Percentiles rank a stretch among this genome's conserved stretches.
Conservation (phyloP, 768 basidiomycete genomes). For the Russula abietina region DNA sequence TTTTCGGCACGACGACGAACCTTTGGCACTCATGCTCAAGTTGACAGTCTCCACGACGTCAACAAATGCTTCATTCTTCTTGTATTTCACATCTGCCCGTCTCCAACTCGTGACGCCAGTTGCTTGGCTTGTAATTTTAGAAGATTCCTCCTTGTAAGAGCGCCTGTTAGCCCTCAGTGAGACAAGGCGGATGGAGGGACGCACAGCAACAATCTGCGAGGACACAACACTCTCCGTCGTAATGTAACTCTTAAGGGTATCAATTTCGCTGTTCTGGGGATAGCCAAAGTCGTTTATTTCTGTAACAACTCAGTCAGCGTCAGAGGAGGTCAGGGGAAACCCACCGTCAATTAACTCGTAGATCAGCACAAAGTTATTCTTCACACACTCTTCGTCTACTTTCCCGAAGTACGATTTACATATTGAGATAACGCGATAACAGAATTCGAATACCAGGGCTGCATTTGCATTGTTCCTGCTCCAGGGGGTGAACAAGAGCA, state of each 20-base stretch:
- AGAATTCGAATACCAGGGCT: slow-evolving; percentile 95
- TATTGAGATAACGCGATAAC: slow-evolving; percentile 93
- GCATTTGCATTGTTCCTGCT: slow-evolving; percentile 91
- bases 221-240: slow-evolving; percentile 95
- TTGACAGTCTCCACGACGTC: slow-evolving; percentile 98
- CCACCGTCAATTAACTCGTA: slow-evolving; percentile 96
- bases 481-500: background rate
- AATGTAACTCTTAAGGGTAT: slow-evolving; percentile 95
- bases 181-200: slow-evolving; percentile 27
- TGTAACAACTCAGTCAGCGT: slow-evolving; percentile 28
- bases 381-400: slow-evolving; percentile 94
- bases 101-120: slow-evolving; percentile 97
- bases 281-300: slow-evolving; percentile 99
- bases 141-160: slow-evolving; percentile 77
- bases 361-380: slow-evolving; percentile 98
- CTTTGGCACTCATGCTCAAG: slow-evolving; percentile 94
- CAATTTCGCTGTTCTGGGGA: slow-evolving; percentile 97
- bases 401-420: slow-evolving; percentile 96
- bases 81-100: slow-evolving; percentile 92
- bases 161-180: background rate
- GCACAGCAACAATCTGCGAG: slow-evolving; percentile 73
- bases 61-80: slow-evolving; percentile 99
- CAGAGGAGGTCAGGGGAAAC: slow-evolving; percentile 25
- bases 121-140: slow-evolving; percentile 94
- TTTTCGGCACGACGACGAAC: slow-evolving; percentile 36